Evolutionary conservation across 106 monocot genomes (phyloP), one percentile per base, ranked within the genome.

Genomic region (Hemerocallis citrina): DNA sequence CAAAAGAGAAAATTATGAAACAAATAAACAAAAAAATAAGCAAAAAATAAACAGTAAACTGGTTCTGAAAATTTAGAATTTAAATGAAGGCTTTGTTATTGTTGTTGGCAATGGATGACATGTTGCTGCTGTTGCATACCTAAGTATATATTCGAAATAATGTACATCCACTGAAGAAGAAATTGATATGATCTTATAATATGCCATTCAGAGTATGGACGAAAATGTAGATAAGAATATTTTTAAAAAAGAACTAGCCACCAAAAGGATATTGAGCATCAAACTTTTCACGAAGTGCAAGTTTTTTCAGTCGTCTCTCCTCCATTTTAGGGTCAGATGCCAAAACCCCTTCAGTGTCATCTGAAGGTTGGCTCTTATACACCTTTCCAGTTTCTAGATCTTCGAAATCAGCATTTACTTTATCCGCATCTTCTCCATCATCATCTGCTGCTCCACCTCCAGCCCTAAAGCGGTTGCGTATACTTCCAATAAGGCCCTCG

Each of bases 211-310:
- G n/a, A n/a, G n/a, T n/a, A n/a, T n/a, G n/a, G n/a, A n/a, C n/a
- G n/a, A n/a, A n/a, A n/a, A n/a, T n/a, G n/a, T n/a, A n/a, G n/a
- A n/a, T n/a, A n/a, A n/a, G n/a, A n/a, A n/a, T n/a, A n/a, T n/a
- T n/a, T n/a, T n/a, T n/a, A n/a, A n/a, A n/a, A n/a, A 38, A 59
- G 2, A 46, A 23, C 42, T 12, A 57, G n/a, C 42, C 16, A 35
- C 2, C 41, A 67, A 52, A 70, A 96, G 90, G 96, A 96, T 96
- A 98, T 92, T 74, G 66, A 70, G 84, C 66, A 66, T 98, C 84
- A 73, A 98, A 98, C 69, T 86, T 87, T 66, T 87, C 88, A 71
- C 88, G 84, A 74, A 88, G 87, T 60, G 92, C 91, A 56, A 98
- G 85, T 66, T 98, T 98, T 64, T 98, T 98, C 22, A 81, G 67